Evolutionary conservation across 2,329 filamentous ascomycete species (phyloP), one percentile per base, ranked within the genome.

Genomic region (Penicillium italicum): DNA sequence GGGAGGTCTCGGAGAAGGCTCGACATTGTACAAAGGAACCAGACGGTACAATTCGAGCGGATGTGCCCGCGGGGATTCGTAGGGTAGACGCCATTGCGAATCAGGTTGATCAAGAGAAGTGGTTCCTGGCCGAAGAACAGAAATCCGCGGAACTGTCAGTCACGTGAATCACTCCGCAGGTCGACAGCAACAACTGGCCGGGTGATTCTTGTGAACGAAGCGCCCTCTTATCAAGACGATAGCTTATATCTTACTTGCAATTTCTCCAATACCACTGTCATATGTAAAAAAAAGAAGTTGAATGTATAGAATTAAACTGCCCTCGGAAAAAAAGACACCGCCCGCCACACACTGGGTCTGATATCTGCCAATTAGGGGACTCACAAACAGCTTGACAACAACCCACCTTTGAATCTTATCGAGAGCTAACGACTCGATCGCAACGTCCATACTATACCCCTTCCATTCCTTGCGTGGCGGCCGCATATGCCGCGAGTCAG

Each of bases 401-500:
- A 30, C 54, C 38, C 28, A 28, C 40, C 28, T 44, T 50, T 24
- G 28, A 33, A 50, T 50, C 24, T 40, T 37, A 9, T 33, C 16
- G 26, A 30, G 26, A 53, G 44, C 26, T 30, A 20, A 38, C 30
- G 30, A 36, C 38, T 49, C 44, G 44, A 57, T 31, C 43, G 31
- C 16, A 44, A 20, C 30, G 18, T 16, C 12, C 20, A 18, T 38
- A 10, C 37, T 16, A 44, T 41, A 46, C 36, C 44, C 37, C 22
- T 56, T 51, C 47, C 50, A 30, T 26, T 55, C 48, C 43, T 64
- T 67, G 65, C 68, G 62, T 60, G 58, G 64, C 70, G 70, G 70
- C 68, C 60, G 69, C 69, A 69, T 68, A 70, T 69, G 72, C 72
- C 71, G 71, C 66, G 60, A 59, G 50, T 60, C 50, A 49, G 62